phyloP scores from a whole-genome alignment of 495 filamentous ascomycete species.

The Aspergillus diversus region DNA sequence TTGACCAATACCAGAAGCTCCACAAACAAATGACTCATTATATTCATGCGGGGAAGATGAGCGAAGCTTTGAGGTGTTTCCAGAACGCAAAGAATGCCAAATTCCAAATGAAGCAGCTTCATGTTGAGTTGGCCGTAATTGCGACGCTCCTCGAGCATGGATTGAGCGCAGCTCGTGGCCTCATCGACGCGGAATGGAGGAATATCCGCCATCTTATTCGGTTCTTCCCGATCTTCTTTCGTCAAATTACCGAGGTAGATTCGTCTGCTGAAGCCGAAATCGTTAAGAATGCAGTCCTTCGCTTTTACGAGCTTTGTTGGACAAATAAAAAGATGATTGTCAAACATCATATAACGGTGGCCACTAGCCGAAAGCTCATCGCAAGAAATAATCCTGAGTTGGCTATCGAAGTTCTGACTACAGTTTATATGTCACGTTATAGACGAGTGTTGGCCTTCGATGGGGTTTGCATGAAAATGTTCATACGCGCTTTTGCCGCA shows the following conservation, averaged over 20 bases:
- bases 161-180: conserved; percentile 31
- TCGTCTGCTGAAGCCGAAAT: conserved; percentile 25
- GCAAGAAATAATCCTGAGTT: conserved; percentile 23
- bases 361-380: conserved; percentile 38
- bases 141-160: conserved; percentile 42
- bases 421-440: conserved; percentile 46
- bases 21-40: conserved; percentile 42
- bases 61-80: conserved; percentile 34
- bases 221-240: conserved; percentile 44
- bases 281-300: conserved; percentile 43
- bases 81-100: conserved; percentile 31
- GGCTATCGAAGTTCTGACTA: conserved; percentile 40
- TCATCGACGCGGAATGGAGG: conserved; percentile 40
- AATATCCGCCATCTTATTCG: conserved; percentile 24
- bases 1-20: conserved; percentile 39
- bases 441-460: conserved; percentile 37
- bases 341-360: conserved; percentile 40
- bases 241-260: conserved; percentile 37
- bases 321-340: conserved; percentile 31
- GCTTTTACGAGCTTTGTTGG: conserved; percentile 46
- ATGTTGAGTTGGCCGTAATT: conserved; percentile 44
- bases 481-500: conserved; percentile 41
- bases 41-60: conserved; percentile 42
- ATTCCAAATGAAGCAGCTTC: conserved; percentile 35
- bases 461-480: conserved; percentile 46